Evolutionary conservation across 2,329 filamentous ascomycete species (phyloP).

Genomic region (Hypoxylon sp.): DNA sequence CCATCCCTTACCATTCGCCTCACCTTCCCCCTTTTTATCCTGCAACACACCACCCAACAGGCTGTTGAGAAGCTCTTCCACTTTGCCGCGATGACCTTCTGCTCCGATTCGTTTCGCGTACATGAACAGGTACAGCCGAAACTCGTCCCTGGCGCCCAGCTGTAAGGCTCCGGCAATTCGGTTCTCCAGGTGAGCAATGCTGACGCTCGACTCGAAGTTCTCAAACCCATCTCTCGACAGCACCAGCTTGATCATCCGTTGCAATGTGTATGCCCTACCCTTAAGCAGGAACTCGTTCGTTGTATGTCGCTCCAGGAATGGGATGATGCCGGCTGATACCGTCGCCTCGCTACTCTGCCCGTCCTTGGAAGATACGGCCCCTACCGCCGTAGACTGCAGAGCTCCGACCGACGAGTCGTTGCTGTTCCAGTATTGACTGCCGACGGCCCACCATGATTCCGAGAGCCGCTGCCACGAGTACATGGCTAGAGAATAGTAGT

Average conservation of each 20-base stretch:
- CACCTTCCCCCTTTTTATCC: slow-evolving; percentile 59
- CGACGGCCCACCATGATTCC: slow-evolving; percentile 97
- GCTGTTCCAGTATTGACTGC: slow-evolving; percentile 98
- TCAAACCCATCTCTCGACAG: slow-evolving; percentile 91
- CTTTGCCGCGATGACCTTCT: slow-evolving; percentile 85
- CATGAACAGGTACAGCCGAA: slow-evolving; percentile 95
- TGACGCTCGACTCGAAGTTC: slow-evolving; percentile 87
- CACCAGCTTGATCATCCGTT: slow-evolving; percentile 88
- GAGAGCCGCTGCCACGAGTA: slow-evolving; percentile 95
- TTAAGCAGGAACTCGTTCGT: slow-evolving; percentile 92
- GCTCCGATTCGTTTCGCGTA: slow-evolving; percentile 95
- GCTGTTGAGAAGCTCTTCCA: slow-evolving; percentile 87
- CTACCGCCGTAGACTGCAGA: slow-evolving; percentile 74
- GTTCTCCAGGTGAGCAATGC: slow-evolving; percentile 94
- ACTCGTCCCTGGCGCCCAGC: slow-evolving; percentile 88
- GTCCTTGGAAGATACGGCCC: slow-evolving; percentile 60
- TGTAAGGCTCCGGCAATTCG: slow-evolving; percentile 88
- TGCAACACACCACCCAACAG: slow-evolving; percentile 76
- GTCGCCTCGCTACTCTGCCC: slow-evolving; percentile 59
- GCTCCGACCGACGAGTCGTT: slow-evolving; percentile 89
- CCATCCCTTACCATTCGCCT: slow-evolving; percentile 65
- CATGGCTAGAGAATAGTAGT: slow-evolving; percentile 85
- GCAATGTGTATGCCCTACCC: slow-evolving; percentile 88
- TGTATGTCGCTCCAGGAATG: slow-evolving; percentile 91
- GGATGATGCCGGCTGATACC: slow-evolving; percentile 90